Evolutionary conservation across 495 filamentous ascomycete species (phyloP).

Genomic region (Pyronema omphalodes): DNA sequence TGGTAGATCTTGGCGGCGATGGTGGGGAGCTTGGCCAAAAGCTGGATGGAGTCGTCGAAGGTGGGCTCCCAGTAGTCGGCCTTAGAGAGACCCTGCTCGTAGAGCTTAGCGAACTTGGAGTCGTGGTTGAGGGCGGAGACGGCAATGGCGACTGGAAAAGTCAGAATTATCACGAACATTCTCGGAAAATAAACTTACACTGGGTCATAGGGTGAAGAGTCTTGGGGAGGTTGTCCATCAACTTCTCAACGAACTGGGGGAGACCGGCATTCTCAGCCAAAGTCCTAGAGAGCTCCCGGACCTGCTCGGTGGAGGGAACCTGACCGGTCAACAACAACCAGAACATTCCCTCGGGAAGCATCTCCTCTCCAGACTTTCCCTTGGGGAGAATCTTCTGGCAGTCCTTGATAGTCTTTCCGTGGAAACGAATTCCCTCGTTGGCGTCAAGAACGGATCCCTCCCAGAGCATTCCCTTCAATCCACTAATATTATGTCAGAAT

Average conservation of each 20-base stretch:
- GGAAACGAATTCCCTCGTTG: slow-evolving; percentile 94
- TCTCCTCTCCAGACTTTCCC: slow-evolving; percentile 87
- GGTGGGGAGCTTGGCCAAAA: slow-evolving; percentile 97
- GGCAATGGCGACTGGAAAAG: slow-evolving; percentile 54
- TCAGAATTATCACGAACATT: slow-evolving; percentile 19
- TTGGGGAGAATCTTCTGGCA: slow-evolving; percentile 94
- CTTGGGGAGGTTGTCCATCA: slow-evolving; percentile 96
- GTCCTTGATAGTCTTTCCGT: slow-evolving; percentile 75
- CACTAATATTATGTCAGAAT: neutral
- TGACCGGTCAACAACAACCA: slow-evolving; percentile 97
- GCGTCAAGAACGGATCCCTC: slow-evolving; percentile 94
- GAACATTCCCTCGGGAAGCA: slow-evolving; percentile 96
- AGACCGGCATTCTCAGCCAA: slow-evolving; percentile 95
- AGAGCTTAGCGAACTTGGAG: slow-evolving; percentile 91
- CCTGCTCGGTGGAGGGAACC: slow-evolving; percentile 91
- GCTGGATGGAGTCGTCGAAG: slow-evolving; percentile 98
- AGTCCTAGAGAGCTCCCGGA: slow-evolving; percentile 89
- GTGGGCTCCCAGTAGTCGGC: slow-evolving; percentile 98
- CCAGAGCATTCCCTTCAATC: slow-evolving; percentile 85
- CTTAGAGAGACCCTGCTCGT: slow-evolving; percentile 97
- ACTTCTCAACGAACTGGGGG: slow-evolving; percentile 93
- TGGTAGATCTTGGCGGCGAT: slow-evolving; percentile 97
- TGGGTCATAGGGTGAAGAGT: slow-evolving; percentile 99
- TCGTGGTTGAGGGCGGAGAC: slow-evolving; percentile 96
- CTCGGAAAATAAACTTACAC: slow-evolving; percentile 6